Evolutionary conservation across 139 green algal genomes (phyloP), one percentile per base, ranked within the genome.

Genomic region (Coelastrella sp.): DNA sequence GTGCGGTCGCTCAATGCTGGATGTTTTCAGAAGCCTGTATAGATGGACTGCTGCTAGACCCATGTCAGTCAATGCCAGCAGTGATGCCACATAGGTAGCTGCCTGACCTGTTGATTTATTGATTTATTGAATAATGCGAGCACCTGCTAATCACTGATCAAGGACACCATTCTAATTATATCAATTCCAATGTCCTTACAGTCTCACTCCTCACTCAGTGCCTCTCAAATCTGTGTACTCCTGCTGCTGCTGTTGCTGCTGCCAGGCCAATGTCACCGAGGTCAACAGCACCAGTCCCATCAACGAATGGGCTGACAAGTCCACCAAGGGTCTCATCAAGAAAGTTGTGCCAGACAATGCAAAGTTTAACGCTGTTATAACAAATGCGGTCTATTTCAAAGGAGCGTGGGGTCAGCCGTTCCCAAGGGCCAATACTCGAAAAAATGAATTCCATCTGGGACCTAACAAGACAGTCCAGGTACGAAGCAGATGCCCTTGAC

Each of bases 371-470:
- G 25, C 61, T 7, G 61, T 87, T 7, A 24, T 87, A 4, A 87
- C 81, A 14, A 87, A 87, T 76, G 81, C 81, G 6, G 81, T 87
- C 6, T 87, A 87, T 11, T 83, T 83, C 78, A 61, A 87, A 61
- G 81, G 60, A 14, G 24, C 25, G 4, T 87, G 81, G 81, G 10
- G 49, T n/a, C 59, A 76, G 11, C 24, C 27, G 8, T 87, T 87
- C 57, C 17, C 10, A 24, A 73, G 57, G 22, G 25, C 20, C n/a
- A 60, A n/a, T 10, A 87, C 81, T 5, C 22, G 27, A 11, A 87
- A 76, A 25, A 20, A 35, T 7, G 6, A 19, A 7, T 87, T 87
- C 25, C 75, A 58, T 17, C 58, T 60, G 74, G 25, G 25, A 4
- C 24, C 25, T 6, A 20, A 59, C 7, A 81, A 17, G 4, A 20